Conservation (phyloP, 192 early-diverging fungal genomes). For the Coemansia sp. region DNA sequence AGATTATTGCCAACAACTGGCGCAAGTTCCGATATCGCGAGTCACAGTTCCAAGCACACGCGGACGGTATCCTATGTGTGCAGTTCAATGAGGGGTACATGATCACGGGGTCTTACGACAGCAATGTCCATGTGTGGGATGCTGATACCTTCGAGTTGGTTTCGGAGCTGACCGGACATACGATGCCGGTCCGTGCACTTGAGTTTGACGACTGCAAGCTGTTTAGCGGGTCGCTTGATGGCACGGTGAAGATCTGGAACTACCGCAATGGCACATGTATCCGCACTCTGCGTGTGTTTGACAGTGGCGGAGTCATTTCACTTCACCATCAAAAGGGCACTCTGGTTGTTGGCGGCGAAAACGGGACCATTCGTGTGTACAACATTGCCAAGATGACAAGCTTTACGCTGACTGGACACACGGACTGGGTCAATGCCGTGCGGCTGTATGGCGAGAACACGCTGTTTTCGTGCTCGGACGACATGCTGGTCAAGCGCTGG, state of each 20-base stretch:
- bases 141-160: conserved; percentile 79
- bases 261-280: conserved; percentile 86
- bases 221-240: conserved; percentile 89
- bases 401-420: conserved; percentile 76
- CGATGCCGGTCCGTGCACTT: conserved; percentile 78
- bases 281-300: conserved; percentile 62
- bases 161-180: conserved; percentile 80
- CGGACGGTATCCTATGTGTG: conserved; percentile 86
- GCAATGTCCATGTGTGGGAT: conserved; percentile 86
- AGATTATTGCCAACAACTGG: conserved; percentile 94
- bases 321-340: conserved; percentile 78
- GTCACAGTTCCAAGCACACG: conserved; percentile 72
- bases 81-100: conserved; percentile 85
- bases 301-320: conserved; percentile 73
- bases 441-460: conserved; percentile 67
- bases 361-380: conserved; percentile 85
- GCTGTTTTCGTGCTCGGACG: conserved; percentile 86
- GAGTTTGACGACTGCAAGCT: conserved; percentile 96
- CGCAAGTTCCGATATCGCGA: conserved; percentile 71
- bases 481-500: conserved; percentile 81
- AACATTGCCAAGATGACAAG: conserved; percentile 62
- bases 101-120: conserved; percentile 88
- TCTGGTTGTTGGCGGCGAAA: conserved; percentile 82
- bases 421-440: conserved; percentile 91
- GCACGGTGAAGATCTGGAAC: conserved; percentile 91